A percentile compares a stretch with the other conserved stretches of the same genome.
phyloP scores from a whole-genome alignment of 345 rosid species.

The Gossypium anomalum region DNA sequence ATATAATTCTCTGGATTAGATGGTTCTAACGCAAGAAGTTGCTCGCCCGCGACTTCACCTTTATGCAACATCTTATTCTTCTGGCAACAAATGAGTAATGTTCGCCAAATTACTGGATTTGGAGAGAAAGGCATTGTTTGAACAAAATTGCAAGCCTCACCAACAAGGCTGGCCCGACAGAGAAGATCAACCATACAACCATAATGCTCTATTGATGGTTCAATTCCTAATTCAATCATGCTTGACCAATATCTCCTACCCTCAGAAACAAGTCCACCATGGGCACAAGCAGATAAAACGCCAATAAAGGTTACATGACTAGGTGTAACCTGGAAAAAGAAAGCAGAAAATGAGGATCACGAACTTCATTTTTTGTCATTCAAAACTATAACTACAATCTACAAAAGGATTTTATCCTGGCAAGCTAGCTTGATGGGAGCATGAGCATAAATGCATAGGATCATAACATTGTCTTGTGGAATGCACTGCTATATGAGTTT shows the following conservation, averaged over 20 bases:
- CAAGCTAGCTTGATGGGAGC: conserved; percentile 40
- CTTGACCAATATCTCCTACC: conserved; percentile 37
- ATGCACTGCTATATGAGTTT: conserved; percentile 48
- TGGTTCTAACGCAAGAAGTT: conserved; percentile 13
- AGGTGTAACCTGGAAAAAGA: conserved; percentile 41
- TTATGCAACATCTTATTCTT: conserved; percentile 15
- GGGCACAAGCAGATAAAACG: conserved; percentile 42
- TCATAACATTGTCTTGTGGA: conserved; percentile 37
- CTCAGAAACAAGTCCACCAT: conserved; percentile 39
- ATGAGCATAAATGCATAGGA: conserved; percentile 36
- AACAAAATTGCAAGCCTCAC: conserved; percentile 42
- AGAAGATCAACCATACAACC: conserved; percentile 48
- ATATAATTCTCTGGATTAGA: conserved; percentile 25
- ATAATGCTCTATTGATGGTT: conserved; percentile 45
- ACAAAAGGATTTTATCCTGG: conserved; percentile 37
- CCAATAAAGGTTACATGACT: conserved; percentile 48
- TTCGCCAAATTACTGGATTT: conserved; percentile 41
- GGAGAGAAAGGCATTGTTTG: conserved; percentile 44
- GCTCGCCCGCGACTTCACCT: conserved; percentile 7
- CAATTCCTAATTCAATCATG: conserved; percentile 41
- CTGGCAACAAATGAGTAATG: conserved; percentile 29
- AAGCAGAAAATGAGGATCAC: conserved; percentile 27
- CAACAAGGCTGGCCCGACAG: conserved; percentile 43
- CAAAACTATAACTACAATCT: conserved; percentile 46
- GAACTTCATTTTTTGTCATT: conserved; percentile 21